Conservation (phyloP, 192 early-diverging fungal genomes). For the Podochytrium sp. region DNA sequence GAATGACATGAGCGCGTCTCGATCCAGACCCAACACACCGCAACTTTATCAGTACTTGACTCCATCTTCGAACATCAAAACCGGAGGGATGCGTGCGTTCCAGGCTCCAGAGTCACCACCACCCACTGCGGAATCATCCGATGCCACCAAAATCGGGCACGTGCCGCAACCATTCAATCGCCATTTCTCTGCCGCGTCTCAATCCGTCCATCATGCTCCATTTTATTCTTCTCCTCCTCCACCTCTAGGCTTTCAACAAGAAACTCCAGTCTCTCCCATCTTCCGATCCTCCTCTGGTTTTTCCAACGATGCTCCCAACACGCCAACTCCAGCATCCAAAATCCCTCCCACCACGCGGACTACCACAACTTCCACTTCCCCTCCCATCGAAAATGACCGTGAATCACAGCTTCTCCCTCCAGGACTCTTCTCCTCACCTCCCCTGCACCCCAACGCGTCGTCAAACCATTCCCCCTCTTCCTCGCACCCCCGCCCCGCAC, state of each 20-base stretch:
- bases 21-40: background rate
- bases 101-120: background rate
- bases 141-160: background rate
- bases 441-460: too few species aligned
- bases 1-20: background rate
- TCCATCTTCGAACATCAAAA: background rate
- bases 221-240: background rate
- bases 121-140: background rate
- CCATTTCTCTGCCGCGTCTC: background rate
- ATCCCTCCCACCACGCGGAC: too few species aligned
- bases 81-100: background rate
- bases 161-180: background rate
- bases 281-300: background rate
- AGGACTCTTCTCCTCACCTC: too few species aligned
- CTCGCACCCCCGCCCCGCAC: too few species aligned
- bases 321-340: too few species aligned
- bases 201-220: background rate
- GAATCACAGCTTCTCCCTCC: too few species aligned
- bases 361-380: too few species aligned
- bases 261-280: background rate
- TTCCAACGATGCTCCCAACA: background rate
- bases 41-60: background rate
- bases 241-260: background rate
- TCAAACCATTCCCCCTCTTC: too few species aligned
- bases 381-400: too few species aligned